Evolutionary conservation across 192 early-diverging fungal species (phyloP).

Genomic region (Fimicolochytrium jonesii): DNA sequence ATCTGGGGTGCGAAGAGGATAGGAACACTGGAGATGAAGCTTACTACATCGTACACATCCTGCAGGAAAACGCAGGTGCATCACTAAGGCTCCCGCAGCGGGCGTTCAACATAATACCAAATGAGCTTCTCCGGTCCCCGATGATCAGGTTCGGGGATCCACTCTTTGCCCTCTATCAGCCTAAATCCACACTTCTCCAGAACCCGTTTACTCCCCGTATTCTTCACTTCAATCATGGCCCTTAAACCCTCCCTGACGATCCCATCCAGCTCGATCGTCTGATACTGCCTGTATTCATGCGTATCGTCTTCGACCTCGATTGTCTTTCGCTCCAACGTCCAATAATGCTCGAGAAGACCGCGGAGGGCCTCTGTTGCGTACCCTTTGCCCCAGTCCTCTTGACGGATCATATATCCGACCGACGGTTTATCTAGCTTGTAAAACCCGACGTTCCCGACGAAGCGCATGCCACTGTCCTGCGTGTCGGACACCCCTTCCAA

Average conservation of each 20-base stretch:
- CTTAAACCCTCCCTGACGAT: neutral
- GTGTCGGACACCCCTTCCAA: neutral
- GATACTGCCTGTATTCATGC: neutral
- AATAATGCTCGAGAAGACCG: neutral
- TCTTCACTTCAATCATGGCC: neutral
- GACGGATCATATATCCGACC: neutral
- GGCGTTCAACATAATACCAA: neutral
- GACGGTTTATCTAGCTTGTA: neutral
- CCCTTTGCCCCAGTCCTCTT: neutral
- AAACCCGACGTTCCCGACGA: neutral
- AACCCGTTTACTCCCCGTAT: neutral
- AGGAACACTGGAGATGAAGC: too few relatives aligned
- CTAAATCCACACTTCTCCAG: neutral
- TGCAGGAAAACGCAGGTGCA: too few relatives aligned
- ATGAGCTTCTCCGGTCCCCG: neutral
- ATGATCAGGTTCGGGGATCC: neutral
- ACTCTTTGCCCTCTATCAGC: neutral
- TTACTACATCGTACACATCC: too few relatives aligned
- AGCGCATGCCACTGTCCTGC: neutral
- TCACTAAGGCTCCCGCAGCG: too few relatives aligned
- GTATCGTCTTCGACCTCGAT: neutral
- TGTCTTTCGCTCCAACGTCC: neutral
- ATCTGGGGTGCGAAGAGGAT: too few relatives aligned
- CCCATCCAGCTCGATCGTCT: neutral
- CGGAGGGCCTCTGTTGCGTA: neutral